Evolutionary conservation across 2,329 filamentous ascomycete species (phyloP).

Genomic region (Orbilia brochopaga): DNA sequence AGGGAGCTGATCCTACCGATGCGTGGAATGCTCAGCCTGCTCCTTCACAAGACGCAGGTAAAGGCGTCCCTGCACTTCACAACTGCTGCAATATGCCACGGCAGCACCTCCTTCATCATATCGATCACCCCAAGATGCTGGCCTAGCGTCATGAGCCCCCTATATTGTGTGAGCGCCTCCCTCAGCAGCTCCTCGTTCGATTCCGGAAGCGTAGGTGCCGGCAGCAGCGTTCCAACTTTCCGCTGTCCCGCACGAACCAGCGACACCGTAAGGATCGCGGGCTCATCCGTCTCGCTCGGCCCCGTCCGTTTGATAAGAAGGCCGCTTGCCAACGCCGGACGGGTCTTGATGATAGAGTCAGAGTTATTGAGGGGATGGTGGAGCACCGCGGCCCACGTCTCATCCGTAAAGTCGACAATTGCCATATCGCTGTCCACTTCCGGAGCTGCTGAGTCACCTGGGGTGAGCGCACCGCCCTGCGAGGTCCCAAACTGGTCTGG

Average conservation of each 20-base stretch:
- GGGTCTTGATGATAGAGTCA: constrained; percentile 64
- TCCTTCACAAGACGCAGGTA: constrained; percentile 39
- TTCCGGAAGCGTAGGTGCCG: constrained; percentile 59
- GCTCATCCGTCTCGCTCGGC: constrained; percentile 65
- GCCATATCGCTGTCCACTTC: constrained; percentile 70
- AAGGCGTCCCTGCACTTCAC: constrained; percentile 69
- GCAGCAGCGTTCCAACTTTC: constrained; percentile 61
- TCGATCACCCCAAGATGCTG: constrained; percentile 69
- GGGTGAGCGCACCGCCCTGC: constrained; percentile 50
- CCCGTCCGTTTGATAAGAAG: constrained; percentile 71
- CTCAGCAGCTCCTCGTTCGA: constrained; percentile 70
- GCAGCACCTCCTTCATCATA: constrained; percentile 68
- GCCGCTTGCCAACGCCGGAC: constrained; percentile 68
- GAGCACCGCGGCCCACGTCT: constrained; percentile 76
- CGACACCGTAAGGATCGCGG: constrained; percentile 61
- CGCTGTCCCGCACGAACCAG: constrained; percentile 31
- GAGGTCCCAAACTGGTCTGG: constrained; percentile 63
- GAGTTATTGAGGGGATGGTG: constrained; percentile 66
- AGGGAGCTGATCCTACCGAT: no score
- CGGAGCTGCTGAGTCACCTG: constrained; percentile 52
- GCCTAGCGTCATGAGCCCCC: constrained; percentile 72
- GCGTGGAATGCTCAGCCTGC: no score
- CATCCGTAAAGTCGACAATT: constrained; percentile 74
- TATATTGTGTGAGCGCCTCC: constrained; percentile 73
- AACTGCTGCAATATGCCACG: constrained; percentile 77